A percentile compares a stretch with the other conserved stretches of the same genome.
These are phyloP conservation scores for Penicillium sp. DNA, from an alignment of 2,329 filamentous ascomycete species.

Conservation along the genomic window DNA sequence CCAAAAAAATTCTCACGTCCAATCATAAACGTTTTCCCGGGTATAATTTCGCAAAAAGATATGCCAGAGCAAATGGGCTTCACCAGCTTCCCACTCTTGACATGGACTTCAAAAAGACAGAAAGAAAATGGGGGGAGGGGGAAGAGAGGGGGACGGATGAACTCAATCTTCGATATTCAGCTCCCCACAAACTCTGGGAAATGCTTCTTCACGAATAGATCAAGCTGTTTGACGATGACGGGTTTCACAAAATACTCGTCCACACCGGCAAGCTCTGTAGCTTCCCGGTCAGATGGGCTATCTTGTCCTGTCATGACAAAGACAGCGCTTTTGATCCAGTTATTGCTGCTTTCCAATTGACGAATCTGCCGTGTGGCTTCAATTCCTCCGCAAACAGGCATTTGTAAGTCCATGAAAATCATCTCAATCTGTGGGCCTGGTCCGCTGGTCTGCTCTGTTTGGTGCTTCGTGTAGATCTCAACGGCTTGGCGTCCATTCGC, in stretches of 20 bases:
- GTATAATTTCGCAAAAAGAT: too few species aligned
- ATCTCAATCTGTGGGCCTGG: slow-evolving; percentile 1
- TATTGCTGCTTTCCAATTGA: slow-evolving; percentile 2
- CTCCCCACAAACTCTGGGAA: slow-evolving; percentile 1
- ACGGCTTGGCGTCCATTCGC: not conserved
- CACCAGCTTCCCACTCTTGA: too few species aligned
- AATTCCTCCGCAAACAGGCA: slow-evolving; percentile 12
- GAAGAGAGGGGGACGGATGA: too few species aligned
- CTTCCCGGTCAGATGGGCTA: slow-evolving; percentile 6
- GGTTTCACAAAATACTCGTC: slow-evolving; percentile 13
- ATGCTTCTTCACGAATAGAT: slow-evolving; percentile 6
- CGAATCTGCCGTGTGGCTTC: slow-evolving; percentile 10
- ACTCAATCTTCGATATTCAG: not conserved
- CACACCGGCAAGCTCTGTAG: slow-evolving; percentile 6
- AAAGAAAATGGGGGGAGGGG: too few species aligned
- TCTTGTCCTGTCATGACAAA: slow-evolving; percentile 13
- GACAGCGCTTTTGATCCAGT: not conserved
- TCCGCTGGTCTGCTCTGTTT: not conserved
- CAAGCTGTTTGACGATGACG: slow-evolving; percentile 8
- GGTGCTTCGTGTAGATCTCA: slow-evolving; percentile 1
- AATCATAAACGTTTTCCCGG: too few species aligned
- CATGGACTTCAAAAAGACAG: too few species aligned
- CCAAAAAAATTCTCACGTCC: too few species aligned
- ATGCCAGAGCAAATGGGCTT: too few species aligned
- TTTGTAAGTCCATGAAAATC: slow-evolving; percentile 15